Conservation (phyloP, 139 green algal species). For the Gonium pectorale region DNA sequence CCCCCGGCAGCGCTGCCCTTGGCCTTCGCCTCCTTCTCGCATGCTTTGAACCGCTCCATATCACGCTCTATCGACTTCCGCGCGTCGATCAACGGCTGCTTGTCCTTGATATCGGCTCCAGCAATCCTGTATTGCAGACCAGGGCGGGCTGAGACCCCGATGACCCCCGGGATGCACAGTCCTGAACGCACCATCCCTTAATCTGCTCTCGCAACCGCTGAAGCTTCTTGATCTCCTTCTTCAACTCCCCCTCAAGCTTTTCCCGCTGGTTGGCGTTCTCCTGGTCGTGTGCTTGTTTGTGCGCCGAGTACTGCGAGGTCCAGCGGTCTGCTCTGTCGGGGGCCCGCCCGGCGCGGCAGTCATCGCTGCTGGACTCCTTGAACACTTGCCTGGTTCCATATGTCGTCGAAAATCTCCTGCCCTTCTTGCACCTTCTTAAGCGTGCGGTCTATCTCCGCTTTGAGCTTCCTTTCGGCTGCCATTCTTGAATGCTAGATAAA, state of each 20-base stretch:
- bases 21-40: slow-evolving; percentile 97
- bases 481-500: too few species aligned
- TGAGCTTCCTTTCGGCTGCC: slow-evolving; percentile 90
- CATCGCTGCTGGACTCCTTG: too few species aligned
- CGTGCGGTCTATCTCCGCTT: slow-evolving; percentile 94
- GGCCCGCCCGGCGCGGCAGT: neutral
- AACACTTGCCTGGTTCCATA: slow-evolving; percentile 91
- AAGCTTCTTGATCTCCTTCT: slow-evolving; percentile 99
- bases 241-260: slow-evolving; percentile 97
- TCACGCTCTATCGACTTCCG: slow-evolving; percentile 94
- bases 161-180: too few species aligned
- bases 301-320: slow-evolving; percentile 27
- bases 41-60: slow-evolving; percentile 98
- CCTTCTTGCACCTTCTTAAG: slow-evolving; percentile 97
- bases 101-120: slow-evolving; percentile 97
- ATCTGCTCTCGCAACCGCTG: slow-evolving; percentile 98
- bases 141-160: neutral
- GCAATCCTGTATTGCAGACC: slow-evolving; percentile 68
- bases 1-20: slow-evolving; percentile 72
- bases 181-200: slow-evolving; percentile 95
- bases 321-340: too few species aligned
- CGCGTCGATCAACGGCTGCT: slow-evolving; percentile 84
- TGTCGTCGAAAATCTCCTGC: slow-evolving; percentile 95
- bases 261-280: slow-evolving; percentile 95
- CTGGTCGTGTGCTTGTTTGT: slow-evolving; percentile 88